Base-by-base conservation (phyloP, 768 basidiomycete species). In the Agrocybe pediades region DNA sequence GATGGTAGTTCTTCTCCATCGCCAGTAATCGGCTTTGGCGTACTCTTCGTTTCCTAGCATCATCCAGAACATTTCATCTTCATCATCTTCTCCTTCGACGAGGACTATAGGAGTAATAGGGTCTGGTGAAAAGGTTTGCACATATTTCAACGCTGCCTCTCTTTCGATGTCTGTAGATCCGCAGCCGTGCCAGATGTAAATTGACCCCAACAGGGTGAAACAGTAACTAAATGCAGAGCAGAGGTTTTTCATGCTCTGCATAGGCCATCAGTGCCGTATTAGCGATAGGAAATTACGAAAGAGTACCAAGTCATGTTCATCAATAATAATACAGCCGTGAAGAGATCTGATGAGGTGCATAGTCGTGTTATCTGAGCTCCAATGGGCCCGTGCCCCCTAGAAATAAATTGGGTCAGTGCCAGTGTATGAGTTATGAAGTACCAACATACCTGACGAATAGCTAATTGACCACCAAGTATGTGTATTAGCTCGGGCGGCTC, bases 151-250 rank as follows among this genome's bases (percentile, higher is more conserved):
- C 0, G 90, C 88, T 5, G 85, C 87, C 25, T 74, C 60, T 52
- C 83, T 80, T 68, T 94, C 92, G 26, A 60, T 56, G 6, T 73
- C 42, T 13, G 74, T 74, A 2, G 91, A 85, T 21, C 92, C 92
- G 48, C 81, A 75, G 3, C 92, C 92, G 65, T 92, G 76, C 92
- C 92, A 94, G 27, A 93, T 82, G 59, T 90, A 92, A 30, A 87
- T 71, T 2, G 83, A 82, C 29, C 83, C 83, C 55, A 93, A 71
- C 42, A 92, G 74, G 2, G 86, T 81, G 29, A 91, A 58, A 60
- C 89, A 92, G 65, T 88, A 92, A 60, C 88, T 90, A 68, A 85
- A 93, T n/a, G 80, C 92, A 9, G 91, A 92, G 65, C 91, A 93
- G 1, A 94, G 71, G 62, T 88, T 90, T 54, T 73, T 79, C 58